Conservation (phyloP, 2,329 filamentous ascomycete species). For the Diplodia seriata region DNA sequence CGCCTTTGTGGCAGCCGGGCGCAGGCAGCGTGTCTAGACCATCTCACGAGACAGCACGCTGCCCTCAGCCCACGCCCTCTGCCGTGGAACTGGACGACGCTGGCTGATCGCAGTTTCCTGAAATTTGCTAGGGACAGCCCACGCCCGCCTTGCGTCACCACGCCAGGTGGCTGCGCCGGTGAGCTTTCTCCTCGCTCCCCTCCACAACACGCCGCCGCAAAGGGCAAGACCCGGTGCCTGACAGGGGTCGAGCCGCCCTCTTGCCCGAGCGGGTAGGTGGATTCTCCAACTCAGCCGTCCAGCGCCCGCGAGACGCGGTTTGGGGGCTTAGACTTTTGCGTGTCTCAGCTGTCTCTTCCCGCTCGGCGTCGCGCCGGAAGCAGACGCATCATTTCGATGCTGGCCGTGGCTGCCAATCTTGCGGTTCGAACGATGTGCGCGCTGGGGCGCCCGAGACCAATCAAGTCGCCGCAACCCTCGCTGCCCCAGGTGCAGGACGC, state of each 20-base stretch:
- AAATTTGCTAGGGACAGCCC: slow-evolving; percentile 13
- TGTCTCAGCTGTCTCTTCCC: slow-evolving; percentile 1
- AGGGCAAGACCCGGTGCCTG: slow-evolving; percentile 25
- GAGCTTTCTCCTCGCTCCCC: slow-evolving; percentile 6
- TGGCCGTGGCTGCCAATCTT: not conserved
- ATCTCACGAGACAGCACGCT: slow-evolving; percentile 26
- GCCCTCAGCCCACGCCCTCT: slow-evolving; percentile 21
- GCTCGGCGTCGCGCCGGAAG: slow-evolving; percentile 1
- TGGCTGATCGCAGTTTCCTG: slow-evolving; percentile 28
- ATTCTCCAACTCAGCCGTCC: not conserved
- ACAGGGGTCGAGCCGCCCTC: slow-evolving; percentile 11
- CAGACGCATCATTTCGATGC: slow-evolving; percentile 5
- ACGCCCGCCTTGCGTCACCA: slow-evolving; percentile 19
- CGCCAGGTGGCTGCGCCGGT: slow-evolving; percentile 14
- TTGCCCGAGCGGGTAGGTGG: slow-evolving; percentile 24
- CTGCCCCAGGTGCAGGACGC: slow-evolving; percentile 17
- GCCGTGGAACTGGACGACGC: slow-evolving; percentile 18
- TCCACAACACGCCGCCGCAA: slow-evolving; percentile 15
- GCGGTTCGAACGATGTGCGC: slow-evolving; percentile 3
- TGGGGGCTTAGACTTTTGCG: not conserved
- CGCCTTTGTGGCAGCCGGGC: slow-evolving; percentile 17
- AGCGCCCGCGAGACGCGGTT: not conserved
- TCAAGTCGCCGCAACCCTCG: slow-evolving; percentile 12
- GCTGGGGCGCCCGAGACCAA: not conserved
- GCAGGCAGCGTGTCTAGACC: slow-evolving; percentile 2